Conservation (phyloP, 163 green algal species). For the Chlamydomonas reinhardtii region DNA sequence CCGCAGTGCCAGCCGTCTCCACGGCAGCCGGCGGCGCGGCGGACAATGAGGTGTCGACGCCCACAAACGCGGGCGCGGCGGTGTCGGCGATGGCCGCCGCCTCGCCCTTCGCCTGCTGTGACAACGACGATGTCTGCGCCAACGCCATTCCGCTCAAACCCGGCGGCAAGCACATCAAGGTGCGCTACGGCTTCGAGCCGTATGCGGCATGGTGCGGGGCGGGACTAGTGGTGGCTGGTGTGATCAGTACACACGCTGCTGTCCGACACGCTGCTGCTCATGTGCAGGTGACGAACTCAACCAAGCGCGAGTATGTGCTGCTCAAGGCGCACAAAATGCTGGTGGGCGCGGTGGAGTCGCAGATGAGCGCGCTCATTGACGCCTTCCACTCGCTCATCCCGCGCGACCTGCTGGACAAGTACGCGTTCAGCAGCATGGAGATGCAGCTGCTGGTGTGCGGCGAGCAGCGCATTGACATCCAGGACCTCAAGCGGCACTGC, state of each 20-base stretch:
- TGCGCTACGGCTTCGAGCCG: not conserved
- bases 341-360: constrained; percentile 68
- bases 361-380: constrained; percentile 73
- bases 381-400: constrained; percentile 74
- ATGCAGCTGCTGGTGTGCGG: constrained; percentile 76
- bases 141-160: constrained; percentile 70
- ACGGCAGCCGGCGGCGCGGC: not conserved
- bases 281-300: constrained; percentile 69
- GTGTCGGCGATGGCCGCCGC: constrained; percentile 8
- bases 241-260: too few relatives aligned
- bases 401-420: constrained; percentile 71
- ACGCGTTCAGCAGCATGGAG: constrained; percentile 64
- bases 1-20: too few relatives aligned
- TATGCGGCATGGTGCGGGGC: not conserved
- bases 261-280: too few relatives aligned
- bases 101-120: constrained; percentile 42
- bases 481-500: constrained; percentile 64
- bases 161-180: constrained; percentile 67
- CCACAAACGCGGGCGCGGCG: not conserved
- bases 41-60: constrained; percentile 22
- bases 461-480: constrained; percentile 71
- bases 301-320: constrained; percentile 79
- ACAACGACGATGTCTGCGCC: constrained; percentile 37
- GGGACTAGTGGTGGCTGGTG: too few relatives aligned
- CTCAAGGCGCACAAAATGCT: constrained; percentile 79